Base-by-base conservation (phyloP, 306 rosid genomes). In the Psophocarpus tetragonolobus region DNA sequence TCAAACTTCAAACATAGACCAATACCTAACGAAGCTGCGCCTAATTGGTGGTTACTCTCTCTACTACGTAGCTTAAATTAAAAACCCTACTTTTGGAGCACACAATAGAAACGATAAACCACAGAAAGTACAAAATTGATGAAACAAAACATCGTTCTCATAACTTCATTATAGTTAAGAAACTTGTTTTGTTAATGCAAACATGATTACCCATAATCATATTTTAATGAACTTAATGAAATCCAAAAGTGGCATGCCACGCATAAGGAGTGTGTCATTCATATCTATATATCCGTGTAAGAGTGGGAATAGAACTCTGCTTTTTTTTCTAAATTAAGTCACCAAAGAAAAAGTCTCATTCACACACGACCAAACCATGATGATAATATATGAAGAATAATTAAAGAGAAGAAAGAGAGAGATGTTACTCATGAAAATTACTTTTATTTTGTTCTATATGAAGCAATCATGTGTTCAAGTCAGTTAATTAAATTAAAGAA, bases 331-430 rank as follows among this genome's bases (percentile, higher is more conserved):
- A 1, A 4, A 61, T 79, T 10, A 39, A 56, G 47, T 53, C 61
- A 41, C 17, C 39, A 65, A 65, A 36, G 48, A 73, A 48, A 38
- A 73, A 68, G 50, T 78, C 64, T 45, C 12, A 2, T 74, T 80
- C 83, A 79, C 75, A 80, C 68, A 33, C 47, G 62, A 83, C 80
- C 66, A 45, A 67, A 67, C 53, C 76, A 45, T 56, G 51, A 65
- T 56, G 51, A 20, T 63, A 75, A 75, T 36, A 36, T 65, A 38
- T 20, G 14, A 3, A 61, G 23, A 82, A 69, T 50, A 21, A 60
- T n/a, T n/a, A 42, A 11, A 27, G 36, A 44, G 35, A 8, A 53
- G 1, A 17, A 15, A 45, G 58, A 45, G 64, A 50, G 58, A 60
- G 39, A 60, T 62, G 23, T 27, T 50, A 69, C 53, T 11, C 15